Base-by-base conservation (phyloP, 345 rosid species). In the Citrus reticulata region DNA sequence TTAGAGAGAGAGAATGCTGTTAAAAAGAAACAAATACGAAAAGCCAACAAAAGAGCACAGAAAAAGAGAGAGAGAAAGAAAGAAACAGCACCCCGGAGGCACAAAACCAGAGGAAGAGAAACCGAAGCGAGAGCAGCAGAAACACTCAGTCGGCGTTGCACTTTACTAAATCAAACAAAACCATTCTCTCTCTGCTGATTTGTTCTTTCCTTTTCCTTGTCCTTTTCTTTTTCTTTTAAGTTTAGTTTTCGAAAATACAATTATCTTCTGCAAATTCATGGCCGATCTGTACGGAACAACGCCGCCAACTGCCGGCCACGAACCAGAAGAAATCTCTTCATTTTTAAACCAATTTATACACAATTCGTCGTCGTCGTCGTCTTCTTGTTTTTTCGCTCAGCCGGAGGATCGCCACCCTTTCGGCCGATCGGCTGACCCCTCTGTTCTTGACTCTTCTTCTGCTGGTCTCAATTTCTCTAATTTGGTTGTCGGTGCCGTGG, bases 251-350 rank as follows among this genome's bases (percentile, higher is more conserved):
- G 1, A 9, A 1, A 46, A 20, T 66, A 7, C 27, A 34, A 25
- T 46, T 51, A 24, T 69, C 55, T 6, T 54, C 81, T 22, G 65
- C 42, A 14, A 32, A 35, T 74, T 77, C 64, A 88, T 90, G 93
- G 93, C 89, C 83, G 84, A 90, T 88, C 89, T 88, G 80, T 88
- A 90, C 84, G 90, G 87, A 71, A 58, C 77, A 2, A 74, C 81
- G 42, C 81, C 83, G 3, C 84, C 87, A 39, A 64, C 89, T 25
- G 60, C 80, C 13, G 64, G 76, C 5, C 76, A 74, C 9, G 93
- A 84, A 72, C 83, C 87, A 7, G 91, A 87, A 78, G 93, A 90
- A 78, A 84, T 87, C 81, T 84, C 89, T 25, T 49, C 81, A 16
- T 87, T 90, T 70, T 76, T 90, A 14, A 85, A 82, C 75, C 91